Percentiles rank a stretch among this genome's conserved stretches.
Evolutionary conservation across 306 rosid genomes (phyloP).

Genomic region (Dalbergia cochinchinensis): DNA sequence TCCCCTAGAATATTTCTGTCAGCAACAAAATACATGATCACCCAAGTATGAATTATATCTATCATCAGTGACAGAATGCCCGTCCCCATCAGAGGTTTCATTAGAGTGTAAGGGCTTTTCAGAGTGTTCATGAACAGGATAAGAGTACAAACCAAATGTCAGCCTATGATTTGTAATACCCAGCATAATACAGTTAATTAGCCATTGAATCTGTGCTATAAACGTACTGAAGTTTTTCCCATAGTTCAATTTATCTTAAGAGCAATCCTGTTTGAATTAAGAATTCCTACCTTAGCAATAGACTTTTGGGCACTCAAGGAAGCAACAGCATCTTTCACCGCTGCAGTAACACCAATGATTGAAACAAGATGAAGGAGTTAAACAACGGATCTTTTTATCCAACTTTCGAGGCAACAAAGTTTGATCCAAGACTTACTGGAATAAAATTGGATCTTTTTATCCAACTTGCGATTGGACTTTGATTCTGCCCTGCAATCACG

Average conservation of each 20-base stretch:
- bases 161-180: conserved; percentile 5
- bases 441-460: conserved; percentile 60
- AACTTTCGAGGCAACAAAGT: not conserved
- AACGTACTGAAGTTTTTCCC: not conserved
- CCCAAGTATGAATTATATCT: not conserved
- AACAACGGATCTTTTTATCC: too few species aligned
- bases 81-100: not conserved
- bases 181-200: not conserved
- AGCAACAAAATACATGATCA: conserved; percentile 10
- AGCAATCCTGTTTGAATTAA: not conserved
- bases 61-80: conserved; percentile 6
- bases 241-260: not conserved
- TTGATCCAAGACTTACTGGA: conserved; percentile 46
- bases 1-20: not conserved
- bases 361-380: not conserved
- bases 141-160: conserved; percentile 18
- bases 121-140: conserved; percentile 10
- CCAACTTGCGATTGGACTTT: conserved; percentile 48
- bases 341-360: conserved; percentile 56
- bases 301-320: conserved; percentile 72
- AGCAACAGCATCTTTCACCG: conserved; percentile 68
- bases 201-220: conserved; percentile 19
- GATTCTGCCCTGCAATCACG: conserved; percentile 46
- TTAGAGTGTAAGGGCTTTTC: not conserved
- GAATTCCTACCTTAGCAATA: conserved; percentile 66